A percentile compares a stretch with the other conserved stretches of the same genome.
Conservation (phyloP, 2,329 filamentous ascomycete genomes). For the Dactylellina cionopaga region DNA sequence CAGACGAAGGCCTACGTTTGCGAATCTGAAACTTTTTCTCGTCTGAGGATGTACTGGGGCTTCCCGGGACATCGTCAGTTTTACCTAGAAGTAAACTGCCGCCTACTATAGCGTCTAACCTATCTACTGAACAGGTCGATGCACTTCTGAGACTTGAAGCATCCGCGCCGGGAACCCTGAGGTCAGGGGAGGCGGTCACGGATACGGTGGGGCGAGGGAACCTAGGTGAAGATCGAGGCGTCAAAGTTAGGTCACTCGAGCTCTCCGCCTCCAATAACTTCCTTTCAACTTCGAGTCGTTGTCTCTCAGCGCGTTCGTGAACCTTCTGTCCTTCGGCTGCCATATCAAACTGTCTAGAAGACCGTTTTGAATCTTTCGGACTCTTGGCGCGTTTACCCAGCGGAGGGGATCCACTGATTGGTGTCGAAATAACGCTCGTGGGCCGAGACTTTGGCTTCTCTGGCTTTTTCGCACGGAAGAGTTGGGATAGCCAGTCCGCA, state of each 20-base stretch:
- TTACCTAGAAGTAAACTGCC: conserved; percentile 15
- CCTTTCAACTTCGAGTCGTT: conserved; percentile 40
- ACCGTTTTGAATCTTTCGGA: conserved; percentile 24
- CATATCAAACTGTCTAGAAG: conserved; percentile 25
- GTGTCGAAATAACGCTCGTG: conserved; percentile 1
- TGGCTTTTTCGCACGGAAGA: conserved; percentile 46
- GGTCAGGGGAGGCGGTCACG: conserved; percentile 42
- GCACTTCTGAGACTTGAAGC: conserved; percentile 31
- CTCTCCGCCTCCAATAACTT: conserved; percentile 46
- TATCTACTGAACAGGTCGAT: conserved; percentile 41
- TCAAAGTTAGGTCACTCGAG: conserved; percentile 29
- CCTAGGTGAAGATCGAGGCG: conserved; percentile 37
- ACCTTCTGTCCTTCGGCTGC: conserved; percentile 35
- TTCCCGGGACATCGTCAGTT: conserved; percentile 19
- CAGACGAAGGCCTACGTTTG: conserved; percentile 29
- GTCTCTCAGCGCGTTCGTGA: conserved; percentile 48
- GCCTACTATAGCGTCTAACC: conserved; percentile 37
- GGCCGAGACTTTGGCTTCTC: conserved; percentile 29
- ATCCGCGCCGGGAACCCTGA: conserved; percentile 29
- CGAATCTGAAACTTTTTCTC: conserved; percentile 25
- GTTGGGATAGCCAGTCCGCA: conserved; percentile 43
- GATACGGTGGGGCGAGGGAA: conserved; percentile 41
- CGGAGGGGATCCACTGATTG: conserved; percentile 27
- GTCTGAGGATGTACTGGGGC: not conserved
- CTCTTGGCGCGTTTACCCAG: conserved; percentile 14